Base-by-base conservation (phyloP, 2,329 filamentous ascomycete genomes). In the Didymella exigua region DNA sequence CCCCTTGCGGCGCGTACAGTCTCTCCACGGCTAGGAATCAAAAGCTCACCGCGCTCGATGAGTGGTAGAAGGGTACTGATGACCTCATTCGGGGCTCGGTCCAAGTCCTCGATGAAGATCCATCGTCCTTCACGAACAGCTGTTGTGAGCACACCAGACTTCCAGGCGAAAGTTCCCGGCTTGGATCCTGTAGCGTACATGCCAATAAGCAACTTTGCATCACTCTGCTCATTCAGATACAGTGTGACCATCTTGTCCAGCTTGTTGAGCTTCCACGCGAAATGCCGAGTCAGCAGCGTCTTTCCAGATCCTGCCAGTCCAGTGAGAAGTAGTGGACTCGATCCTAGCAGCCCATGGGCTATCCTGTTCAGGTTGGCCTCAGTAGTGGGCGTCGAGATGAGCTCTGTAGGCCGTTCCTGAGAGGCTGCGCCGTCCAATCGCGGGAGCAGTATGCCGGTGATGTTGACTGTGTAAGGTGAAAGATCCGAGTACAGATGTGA, bases 41-140 rank as follows among this genome's bases (percentile, higher is more conserved):
- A 81, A 13, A 99, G 83, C 72, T 97, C 91, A n/a, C 91, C 87
- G 56, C 90, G 86, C 76, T 99, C 95, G 56, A 99, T 93, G 8
- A 99, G 82, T 9, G 96, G 95, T 23, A 99, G 81, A 24, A 99
- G 84, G 13, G 93, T 92, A 72, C 93, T 96, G 74, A 99, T 87
- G 42, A 99, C 90, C 75, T 99, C 95, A 62, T 91, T 93, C 4
- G 96, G 95, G 10, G 95, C 95, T 59, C 93, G 87, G 72, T 99
- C 93, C 34, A 99, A 82, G 74, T 99, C 96, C 75, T 99, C 96
- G 55, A 99, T 96, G 61, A 99, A 81, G 6, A 99, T 90, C 96
- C 95, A 99, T 68, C 93, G 85, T 14, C 95, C 96, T 79, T 99
- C 93, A 69, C 85, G 88, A 2, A 98, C 92, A 30, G 96, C 96